These are phyloP conservation scores for Fusarium succisae DNA, from an alignment of 2,329 filamentous ascomycete species.

Conservation along the genomic window DNA sequence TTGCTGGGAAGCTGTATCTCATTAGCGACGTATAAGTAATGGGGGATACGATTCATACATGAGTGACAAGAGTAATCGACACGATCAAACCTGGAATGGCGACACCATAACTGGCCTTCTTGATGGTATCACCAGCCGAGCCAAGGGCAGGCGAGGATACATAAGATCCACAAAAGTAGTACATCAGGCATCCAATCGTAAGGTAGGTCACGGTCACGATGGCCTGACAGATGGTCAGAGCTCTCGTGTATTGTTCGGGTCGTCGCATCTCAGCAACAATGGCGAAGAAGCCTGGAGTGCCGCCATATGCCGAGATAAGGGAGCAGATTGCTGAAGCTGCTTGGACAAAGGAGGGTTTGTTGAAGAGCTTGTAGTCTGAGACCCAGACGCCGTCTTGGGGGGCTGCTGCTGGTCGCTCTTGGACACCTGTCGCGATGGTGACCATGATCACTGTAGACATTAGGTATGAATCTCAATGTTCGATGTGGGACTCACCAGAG, in stretches of 20 bases:
- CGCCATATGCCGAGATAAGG: constrained; percentile 50
- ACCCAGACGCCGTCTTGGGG: constrained; percentile 36
- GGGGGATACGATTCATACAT: neutral
- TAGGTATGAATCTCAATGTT: neutral
- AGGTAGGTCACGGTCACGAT: constrained; percentile 47
- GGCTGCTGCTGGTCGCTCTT: constrained; percentile 25
- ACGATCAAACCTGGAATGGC: constrained; percentile 44
- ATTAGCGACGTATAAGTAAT: neutral
- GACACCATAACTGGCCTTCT: constrained; percentile 55
- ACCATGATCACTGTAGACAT: constrained; percentile 20
- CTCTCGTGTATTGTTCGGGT: constrained; percentile 40
- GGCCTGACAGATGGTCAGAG: constrained; percentile 39
- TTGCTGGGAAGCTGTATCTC: constrained; percentile 8
- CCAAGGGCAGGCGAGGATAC: constrained; percentile 58
- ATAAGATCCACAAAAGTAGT: constrained; percentile 57
- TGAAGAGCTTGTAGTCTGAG: constrained; percentile 46
- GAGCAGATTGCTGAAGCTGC: constrained; percentile 46
- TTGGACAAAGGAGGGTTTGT: constrained; percentile 45
- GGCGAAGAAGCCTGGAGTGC: constrained; percentile 48
- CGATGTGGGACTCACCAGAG: neutral
- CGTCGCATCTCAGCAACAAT: constrained; percentile 47
- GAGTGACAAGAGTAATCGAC: constrained; percentile 38
- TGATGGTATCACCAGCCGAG: constrained; percentile 53
- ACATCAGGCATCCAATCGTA: constrained; percentile 51
- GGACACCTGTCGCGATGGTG: constrained; percentile 35